A percentile compares a stretch with the other conserved stretches of the same genome.
These are phyloP conservation scores for Boletus tomentosulus DNA, from an alignment of 768 basidiomycete genomes.

Conservation along the genomic window DNA sequence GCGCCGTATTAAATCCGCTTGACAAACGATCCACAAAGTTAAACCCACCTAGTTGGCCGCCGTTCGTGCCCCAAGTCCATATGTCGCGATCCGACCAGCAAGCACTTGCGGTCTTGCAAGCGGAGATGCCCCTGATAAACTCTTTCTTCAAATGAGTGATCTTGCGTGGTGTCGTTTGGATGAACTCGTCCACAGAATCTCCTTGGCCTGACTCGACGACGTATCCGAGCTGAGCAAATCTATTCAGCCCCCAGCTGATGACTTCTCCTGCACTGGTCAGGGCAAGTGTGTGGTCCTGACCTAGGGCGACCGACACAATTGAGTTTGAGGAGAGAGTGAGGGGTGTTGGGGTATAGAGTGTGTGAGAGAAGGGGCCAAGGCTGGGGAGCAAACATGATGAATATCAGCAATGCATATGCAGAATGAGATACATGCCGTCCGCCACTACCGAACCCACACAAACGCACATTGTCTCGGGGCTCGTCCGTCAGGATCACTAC, in stretches of 20 bases:
- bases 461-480: slow-evolving; percentile 61
- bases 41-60: slow-evolving; percentile 78
- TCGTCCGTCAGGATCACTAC: slow-evolving; percentile 70
- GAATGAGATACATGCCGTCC: slow-evolving; percentile 59
- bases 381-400: slow-evolving; percentile 32
- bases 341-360: slow-evolving; percentile 68
- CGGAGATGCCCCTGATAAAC: slow-evolving; percentile 73
- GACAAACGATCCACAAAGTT: not conserved
- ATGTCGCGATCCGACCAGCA: slow-evolving; percentile 77
- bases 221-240: slow-evolving; percentile 88
- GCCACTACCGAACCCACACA: slow-evolving; percentile 88
- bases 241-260: slow-evolving; percentile 86
- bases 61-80: slow-evolving; percentile 92
- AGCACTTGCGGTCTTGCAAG: slow-evolving; percentile 80
- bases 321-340: slow-evolving; percentile 52
- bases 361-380: slow-evolving; percentile 72
- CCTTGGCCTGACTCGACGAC: slow-evolving; percentile 53
- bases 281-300: slow-evolving; percentile 92
- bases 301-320: slow-evolving; percentile 70
- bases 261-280: slow-evolving; percentile 80
- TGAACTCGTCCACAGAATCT: slow-evolving; percentile 58
- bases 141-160: slow-evolving; percentile 80
- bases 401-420: not conserved
- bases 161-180: slow-evolving; percentile 74
- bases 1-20: not conserved